These are phyloP conservation scores for Physaria fendleri DNA, from an alignment of 345 rosid species.

Conservation along the genomic window DNA sequence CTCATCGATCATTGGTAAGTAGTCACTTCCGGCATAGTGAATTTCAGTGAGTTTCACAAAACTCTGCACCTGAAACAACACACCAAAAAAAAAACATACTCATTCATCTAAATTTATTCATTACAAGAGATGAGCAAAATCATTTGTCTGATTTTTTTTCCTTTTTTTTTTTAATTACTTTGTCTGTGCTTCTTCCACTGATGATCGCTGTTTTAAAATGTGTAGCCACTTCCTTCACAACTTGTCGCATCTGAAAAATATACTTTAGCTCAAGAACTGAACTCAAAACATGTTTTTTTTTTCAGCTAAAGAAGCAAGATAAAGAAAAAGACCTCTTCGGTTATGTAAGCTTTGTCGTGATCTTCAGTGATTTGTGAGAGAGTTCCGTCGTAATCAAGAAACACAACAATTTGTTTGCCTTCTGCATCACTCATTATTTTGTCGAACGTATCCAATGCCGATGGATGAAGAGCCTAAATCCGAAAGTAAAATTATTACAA, in stretches of 20 bases:
- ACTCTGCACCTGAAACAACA: conserved; percentile 41
- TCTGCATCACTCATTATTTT: conserved; percentile 46
- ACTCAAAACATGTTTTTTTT: not conserved
- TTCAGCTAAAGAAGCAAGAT: not conserved
- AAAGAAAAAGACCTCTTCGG: conserved; percentile 46
- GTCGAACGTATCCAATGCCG: conserved; percentile 67
- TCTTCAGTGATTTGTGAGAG: conserved; percentile 81
- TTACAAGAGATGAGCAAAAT: not conserved
- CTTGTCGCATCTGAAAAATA: conserved; percentile 58
- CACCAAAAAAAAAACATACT: not conserved
- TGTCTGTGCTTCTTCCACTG: conserved; percentile 78
- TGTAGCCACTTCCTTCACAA: conserved; percentile 52
- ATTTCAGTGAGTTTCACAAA: conserved; percentile 69
- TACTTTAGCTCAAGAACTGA: not conserved
- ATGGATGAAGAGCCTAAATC: conserved; percentile 40
- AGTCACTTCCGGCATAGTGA: conserved; percentile 82
- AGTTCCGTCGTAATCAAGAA: conserved; percentile 89
- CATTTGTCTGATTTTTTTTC: too few species aligned
- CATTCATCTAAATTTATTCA: not conserved
- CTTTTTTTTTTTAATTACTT: too few species aligned
- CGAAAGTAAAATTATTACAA: not conserved
- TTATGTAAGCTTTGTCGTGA: conserved; percentile 82
- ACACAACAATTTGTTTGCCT: conserved; percentile 79
- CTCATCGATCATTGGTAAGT: conserved; percentile 75
- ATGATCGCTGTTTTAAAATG: conserved; percentile 84